Evolutionary conservation across 352 stramenopile species (phyloP).

Genomic region (Phytophthora cactorum): DNA sequence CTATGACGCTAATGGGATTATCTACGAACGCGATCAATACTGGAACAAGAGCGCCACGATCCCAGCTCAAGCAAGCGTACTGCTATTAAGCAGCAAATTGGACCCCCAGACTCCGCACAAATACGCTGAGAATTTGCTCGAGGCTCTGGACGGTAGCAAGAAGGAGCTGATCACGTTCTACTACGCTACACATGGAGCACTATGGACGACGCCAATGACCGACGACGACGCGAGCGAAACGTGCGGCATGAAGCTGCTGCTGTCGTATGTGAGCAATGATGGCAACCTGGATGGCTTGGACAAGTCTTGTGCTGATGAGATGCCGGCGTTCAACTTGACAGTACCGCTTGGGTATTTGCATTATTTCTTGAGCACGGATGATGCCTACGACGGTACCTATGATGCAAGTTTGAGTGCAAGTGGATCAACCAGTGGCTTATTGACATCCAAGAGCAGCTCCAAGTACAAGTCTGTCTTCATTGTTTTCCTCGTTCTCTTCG

Average conservation of each 20-base stretch:
- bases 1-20: conserved; percentile 35
- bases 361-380: conserved; percentile 42
- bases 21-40: conserved; percentile 62
- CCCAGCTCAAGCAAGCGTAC: conserved; percentile 43
- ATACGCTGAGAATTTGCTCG: conserved; percentile 46
- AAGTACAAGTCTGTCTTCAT: conserved; percentile 56
- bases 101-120: conserved; percentile 61
- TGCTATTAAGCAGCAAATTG: conserved; percentile 59
- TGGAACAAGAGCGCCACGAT: conserved; percentile 62
- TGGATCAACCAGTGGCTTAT: not conserved
- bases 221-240: conserved; percentile 29
- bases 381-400: conserved; percentile 50
- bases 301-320: conserved; percentile 46
- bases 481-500: conserved; percentile 52
- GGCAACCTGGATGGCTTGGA: conserved; percentile 47
- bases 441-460: not conserved
- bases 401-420: conserved; percentile 23
- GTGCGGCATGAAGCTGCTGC: conserved; percentile 55
- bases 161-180: conserved; percentile 60
- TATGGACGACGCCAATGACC: conserved; percentile 41
- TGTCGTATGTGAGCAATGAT: conserved; percentile 46
- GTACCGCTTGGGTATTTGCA: conserved; percentile 21
- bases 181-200: conserved; percentile 42
- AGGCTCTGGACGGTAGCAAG: conserved; percentile 33
- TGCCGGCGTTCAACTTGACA: conserved; percentile 43